Conservation (phyloP, 2,329 filamentous ascomycete species). For the Fusarium pseudocircinatum region DNA sequence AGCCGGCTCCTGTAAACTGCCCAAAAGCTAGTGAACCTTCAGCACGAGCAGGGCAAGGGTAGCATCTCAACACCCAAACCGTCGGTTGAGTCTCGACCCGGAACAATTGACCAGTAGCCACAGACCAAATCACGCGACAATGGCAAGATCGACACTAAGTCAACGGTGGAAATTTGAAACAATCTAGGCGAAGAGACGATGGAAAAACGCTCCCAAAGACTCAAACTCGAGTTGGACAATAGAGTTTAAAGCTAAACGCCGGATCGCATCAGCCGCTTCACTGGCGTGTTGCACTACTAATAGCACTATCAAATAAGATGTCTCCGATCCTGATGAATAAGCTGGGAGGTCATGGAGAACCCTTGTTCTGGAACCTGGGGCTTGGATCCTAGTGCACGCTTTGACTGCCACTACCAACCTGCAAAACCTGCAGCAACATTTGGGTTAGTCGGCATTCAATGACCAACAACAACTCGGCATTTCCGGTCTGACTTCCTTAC, state of each 20-base stretch:
- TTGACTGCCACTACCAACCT: background rate
- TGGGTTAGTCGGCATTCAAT: background rate
- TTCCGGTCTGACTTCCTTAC: background rate
- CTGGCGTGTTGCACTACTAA: background rate
- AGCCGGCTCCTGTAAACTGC: background rate
- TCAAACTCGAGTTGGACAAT: background rate
- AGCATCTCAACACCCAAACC: background rate
- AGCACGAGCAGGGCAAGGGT: background rate
- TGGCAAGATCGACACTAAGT: background rate
- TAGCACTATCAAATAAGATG: background rate
- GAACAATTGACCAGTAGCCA: background rate
- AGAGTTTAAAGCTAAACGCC: conserved; percentile 14
- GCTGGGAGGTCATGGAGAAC: background rate
- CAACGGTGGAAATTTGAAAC: background rate
- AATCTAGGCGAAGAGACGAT: background rate
- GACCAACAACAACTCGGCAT: background rate
- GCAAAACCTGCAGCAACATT: background rate
- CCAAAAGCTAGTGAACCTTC: background rate
- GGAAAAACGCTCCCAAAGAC: background rate
- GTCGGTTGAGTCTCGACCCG: background rate
- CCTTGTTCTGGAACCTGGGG: background rate
- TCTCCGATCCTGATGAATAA: background rate
- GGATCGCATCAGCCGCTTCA: background rate
- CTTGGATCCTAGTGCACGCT: background rate
- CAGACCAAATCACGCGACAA: background rate